Evolutionary conservation across 2,329 filamentous ascomycete genomes (phyloP), one percentile per base, ranked within the genome.

Genomic region (Botryotinia globosa): DNA sequence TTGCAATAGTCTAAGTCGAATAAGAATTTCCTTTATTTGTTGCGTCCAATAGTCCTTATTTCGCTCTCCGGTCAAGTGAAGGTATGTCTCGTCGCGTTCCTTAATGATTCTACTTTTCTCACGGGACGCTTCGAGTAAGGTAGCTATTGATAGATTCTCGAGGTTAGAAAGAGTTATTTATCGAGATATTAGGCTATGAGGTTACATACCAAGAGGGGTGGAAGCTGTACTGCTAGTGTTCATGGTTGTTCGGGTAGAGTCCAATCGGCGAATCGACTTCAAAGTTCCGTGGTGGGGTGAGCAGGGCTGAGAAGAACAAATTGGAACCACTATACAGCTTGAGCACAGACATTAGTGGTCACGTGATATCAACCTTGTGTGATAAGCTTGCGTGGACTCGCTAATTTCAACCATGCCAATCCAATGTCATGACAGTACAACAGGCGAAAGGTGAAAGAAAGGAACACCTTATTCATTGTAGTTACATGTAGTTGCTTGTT

Each of bases 161-260:
- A 67, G 48, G 48, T 67, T 67, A 67, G 48, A 56, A 56, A 32
- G 32, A 54, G 65, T 37, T 67, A 1, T 29, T 32, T 44, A 42
- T 56, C 25, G 29, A 66, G 51, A 56, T 51, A 56, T 67, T 25
- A 56, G 25, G 16, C 18, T 54, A 39, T 22, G 16, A n/a, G 18
- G 51, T 54, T 54, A 67, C 48, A 48, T 67, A 67, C 63, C 61
- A 63, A 29, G 37, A 63, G 61, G 61, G 61, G 61, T 42, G 59
- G 37, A 39, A 29, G 37, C 25, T 29, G 37, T 29, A 20, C 8
- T 8, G 14, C 34, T 62, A 39, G 59, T 29, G 16, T 42, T 37
- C 37, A 39, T 63, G 37, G 9, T 63, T 9, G 9, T 39, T 63
- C 61, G 37, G 37, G 8, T 63, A 39, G 7, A n/a, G n/a, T 42